Percentiles rank a stretch among this genome's conserved stretches.
phyloP scores from a whole-genome alignment of 2,329 filamentous ascomycete genomes.

The Colletotrichum limetticola region DNA sequence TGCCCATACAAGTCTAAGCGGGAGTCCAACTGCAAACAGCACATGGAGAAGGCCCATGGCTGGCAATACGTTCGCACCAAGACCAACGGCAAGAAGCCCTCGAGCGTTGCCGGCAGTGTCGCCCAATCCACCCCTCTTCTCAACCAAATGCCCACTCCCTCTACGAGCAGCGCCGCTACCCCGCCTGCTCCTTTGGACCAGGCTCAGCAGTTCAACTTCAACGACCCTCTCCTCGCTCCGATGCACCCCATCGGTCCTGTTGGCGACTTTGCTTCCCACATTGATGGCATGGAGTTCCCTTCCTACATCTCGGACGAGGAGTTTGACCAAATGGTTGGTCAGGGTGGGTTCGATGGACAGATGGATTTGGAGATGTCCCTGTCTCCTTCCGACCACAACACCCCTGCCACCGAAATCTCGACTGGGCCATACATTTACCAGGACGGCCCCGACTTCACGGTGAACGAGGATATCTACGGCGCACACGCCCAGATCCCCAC shows the following conservation, averaged over 20 bases:
- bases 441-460: conserved; percentile 69
- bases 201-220: conserved; percentile 42
- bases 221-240: conserved; percentile 26
- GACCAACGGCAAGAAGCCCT: conserved; percentile 79
- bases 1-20: conserved; percentile 96
- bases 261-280: conserved; percentile 38
- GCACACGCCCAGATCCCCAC: conserved; percentile 67
- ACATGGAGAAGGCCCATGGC: conserved; percentile 97
- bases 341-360: conserved; percentile 41
- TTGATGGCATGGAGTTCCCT: conserved; percentile 57
- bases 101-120: conserved; percentile 57
- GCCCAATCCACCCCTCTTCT: conserved; percentile 68
- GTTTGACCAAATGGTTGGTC: conserved; percentile 50
- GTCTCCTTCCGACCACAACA: conserved; percentile 62
- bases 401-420: conserved; percentile 55
- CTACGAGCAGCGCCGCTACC: conserved; percentile 67
- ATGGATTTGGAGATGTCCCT: conserved; percentile 51
- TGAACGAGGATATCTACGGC: conserved; percentile 72
- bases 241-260: conserved; percentile 35
- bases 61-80: conserved; percentile 94
- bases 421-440: conserved; percentile 64
- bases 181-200: conserved; percentile 60
- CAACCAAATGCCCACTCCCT: conserved; percentile 71
- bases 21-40: conserved; percentile 96
- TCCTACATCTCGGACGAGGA: conserved; percentile 59